Base-by-base conservation (phyloP, 2,329 filamentous ascomycete genomes). In the Paraphaeosphaeria minitans region DNA sequence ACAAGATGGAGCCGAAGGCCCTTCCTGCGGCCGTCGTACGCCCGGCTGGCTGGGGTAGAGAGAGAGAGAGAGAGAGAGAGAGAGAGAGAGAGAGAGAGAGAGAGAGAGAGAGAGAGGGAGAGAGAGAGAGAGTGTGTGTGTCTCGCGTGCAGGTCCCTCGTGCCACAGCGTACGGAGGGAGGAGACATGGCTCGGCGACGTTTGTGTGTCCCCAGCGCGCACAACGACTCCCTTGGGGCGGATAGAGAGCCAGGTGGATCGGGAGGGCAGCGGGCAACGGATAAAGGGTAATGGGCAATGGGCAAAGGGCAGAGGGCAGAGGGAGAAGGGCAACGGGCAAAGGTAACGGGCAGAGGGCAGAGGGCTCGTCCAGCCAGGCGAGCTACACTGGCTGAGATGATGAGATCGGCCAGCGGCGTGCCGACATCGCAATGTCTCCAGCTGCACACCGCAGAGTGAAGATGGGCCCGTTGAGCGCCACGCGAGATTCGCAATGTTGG, bases 401-500 rank as follows among this genome's bases (percentile, higher is more conserved):
- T 16, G 43, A 46, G 13, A 27, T 27, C 4, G 43, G 14, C 14
- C 43, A 27, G 43, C 43, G 19, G 43, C 22, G 9, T 37, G 35
- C 35, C 9, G 13, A 37, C 35, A 39, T 39, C 9, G 6, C 37
- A 14, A 39, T 39, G 37, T 13, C 37, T 39, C 16, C 37, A 39
- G 37, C 37, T 16, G n/a, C 5, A 16, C 19, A 45, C 42, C 13
- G 42, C 19, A 45, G 27, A 16, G 16, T 31, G 27, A 14, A 29
- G 16, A 31, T 31, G 9, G 45, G 45, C 24, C 8, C 24, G 24
- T 19, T 14, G 45, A 2, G 37, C 37, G 37, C 35, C 50, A 53
- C 43, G 50, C 50, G 50, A 53, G n/a, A 31, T 37, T 37, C 48
- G 48, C 33, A 24, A 37, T 37, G 47, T 37, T 50, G 47, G 47